These are phyloP conservation scores for Erythrophleum ivorense DNA, from an alignment of 331 rosid species.

Conservation along the genomic window DNA sequence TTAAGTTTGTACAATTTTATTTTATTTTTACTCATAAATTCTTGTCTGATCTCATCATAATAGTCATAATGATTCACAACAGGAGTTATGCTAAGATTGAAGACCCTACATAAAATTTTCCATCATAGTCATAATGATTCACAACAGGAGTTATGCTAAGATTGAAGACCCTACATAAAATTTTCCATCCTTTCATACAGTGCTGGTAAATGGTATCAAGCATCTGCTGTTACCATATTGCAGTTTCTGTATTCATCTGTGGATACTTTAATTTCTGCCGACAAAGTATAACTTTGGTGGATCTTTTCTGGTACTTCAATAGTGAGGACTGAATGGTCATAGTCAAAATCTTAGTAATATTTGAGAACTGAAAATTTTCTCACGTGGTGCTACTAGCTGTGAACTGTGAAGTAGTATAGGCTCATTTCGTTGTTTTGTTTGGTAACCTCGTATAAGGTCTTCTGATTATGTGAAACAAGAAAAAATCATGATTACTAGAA, in stretches of 20 bases:
- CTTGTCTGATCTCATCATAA: too few relatives aligned
- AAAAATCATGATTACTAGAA: neutral
- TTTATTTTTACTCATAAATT: too few relatives aligned
- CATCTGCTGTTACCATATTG: neutral
- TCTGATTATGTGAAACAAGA: constrained; percentile 25
- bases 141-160: too few relatives aligned
- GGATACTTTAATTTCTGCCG: too few relatives aligned
- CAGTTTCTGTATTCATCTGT: too few relatives aligned
- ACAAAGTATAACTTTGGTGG: neutral
- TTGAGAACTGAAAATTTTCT: constrained; percentile 1
- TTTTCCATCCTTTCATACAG: too few relatives aligned
- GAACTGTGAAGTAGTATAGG: neutral
- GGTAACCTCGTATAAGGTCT: constrained; percentile 20
- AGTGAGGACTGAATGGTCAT: constrained; percentile 12
- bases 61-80: too few relatives aligned
- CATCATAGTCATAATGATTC: too few relatives aligned
- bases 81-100: too few relatives aligned
- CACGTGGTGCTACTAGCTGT: neutral
- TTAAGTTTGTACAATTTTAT: too few relatives aligned
- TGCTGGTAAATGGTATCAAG: neutral
- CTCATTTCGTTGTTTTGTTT: constrained; percentile 4
- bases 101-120: too few relatives aligned
- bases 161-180: too few relatives aligned
- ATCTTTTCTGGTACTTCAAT: neutral
- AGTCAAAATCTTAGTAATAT: neutral